Evolutionary conservation across 139 green algal species (phyloP), one percentile per base, ranked within the genome.

Genomic region (Yamagishiella unicocca): DNA sequence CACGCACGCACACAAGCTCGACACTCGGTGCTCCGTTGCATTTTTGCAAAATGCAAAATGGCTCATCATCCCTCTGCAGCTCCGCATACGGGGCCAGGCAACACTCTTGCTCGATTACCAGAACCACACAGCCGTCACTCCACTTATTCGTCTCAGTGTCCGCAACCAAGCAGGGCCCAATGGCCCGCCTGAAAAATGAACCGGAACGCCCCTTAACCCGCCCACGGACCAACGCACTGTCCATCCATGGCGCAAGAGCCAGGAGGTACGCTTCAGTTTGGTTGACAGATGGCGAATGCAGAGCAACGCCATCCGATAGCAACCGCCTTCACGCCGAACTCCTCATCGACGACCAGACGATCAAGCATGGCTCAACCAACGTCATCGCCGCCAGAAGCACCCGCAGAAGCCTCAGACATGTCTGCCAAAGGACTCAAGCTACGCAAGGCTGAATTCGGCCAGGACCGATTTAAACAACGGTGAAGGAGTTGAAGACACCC

Each of bases 401-500:
- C n/a, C n/a, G n/a, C n/a, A n/a, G n/a, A n/a, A n/a, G n/a, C n/a
- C n/a, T n/a, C n/a, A n/a, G n/a, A n/a, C n/a, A n/a, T n/a, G n/a
- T n/a, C n/a, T n/a, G n/a, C n/a, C n/a, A n/a, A n/a, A n/a, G n/a
- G n/a, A n/a, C n/a, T n/a, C n/a, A n/a, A n/a, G n/a, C n/a, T n/a
- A n/a, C n/a, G n/a, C n/a, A n/a, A n/a, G n/a, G n/a, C n/a, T n/a
- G n/a, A n/a, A n/a, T n/a, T n/a, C n/a, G n/a, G n/a, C n/a, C n/a
- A n/a, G n/a, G 17, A 76, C 68, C 37, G 21, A 46, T 55, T 82
- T 95, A 96, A 96, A 33, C 97, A 4, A 98, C 95, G 61, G 90
- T 95, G 96, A 99, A 99, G 43, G 94, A 97, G 82, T 96, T 87
- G 55, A 90, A 90, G 33, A 82, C 75, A 53, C 90, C 94, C 71